phyloP scores from a whole-genome alignment of 768 basidiomycete genomes.

The Lactarius quietus region DNA sequence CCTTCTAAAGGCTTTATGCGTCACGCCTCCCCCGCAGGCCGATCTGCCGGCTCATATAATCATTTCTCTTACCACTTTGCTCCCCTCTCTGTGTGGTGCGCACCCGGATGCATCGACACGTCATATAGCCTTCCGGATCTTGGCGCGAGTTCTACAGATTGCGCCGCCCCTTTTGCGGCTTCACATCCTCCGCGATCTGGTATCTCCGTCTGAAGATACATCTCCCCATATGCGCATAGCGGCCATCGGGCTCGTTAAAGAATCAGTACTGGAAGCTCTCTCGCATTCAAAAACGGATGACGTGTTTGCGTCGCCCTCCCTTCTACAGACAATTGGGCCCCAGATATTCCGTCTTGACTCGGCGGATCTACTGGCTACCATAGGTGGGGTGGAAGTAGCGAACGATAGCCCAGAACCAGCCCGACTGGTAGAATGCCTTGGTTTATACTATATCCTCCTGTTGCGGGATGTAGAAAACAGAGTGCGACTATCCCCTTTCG shows the following conservation, averaged over 20 bases:
- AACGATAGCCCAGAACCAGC: slow-evolving; percentile 56
- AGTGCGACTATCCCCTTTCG: slow-evolving; percentile 36
- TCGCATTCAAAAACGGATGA: slow-evolving; percentile 34
- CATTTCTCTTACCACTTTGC: slow-evolving; percentile 44
- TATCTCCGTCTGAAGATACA: slow-evolving; percentile 40
- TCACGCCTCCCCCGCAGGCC: slow-evolving; percentile 16
- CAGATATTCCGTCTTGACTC: slow-evolving; percentile 57
- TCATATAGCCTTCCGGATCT: slow-evolving; percentile 57
- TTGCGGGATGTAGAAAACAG: slow-evolving; percentile 54
- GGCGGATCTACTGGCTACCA: slow-evolving; percentile 43
- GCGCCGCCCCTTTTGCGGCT: slow-evolving; percentile 48
- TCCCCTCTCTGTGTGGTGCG: slow-evolving; percentile 56
- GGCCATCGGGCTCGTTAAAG: slow-evolving; percentile 64
- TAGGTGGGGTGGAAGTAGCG: slow-evolving; percentile 34
- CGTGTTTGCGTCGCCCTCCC: slow-evolving; percentile 51
- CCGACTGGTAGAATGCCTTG: slow-evolving; percentile 61
- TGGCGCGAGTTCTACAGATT: slow-evolving; percentile 50
- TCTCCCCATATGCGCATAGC: slow-evolving; percentile 68
- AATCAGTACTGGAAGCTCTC: slow-evolving; percentile 54
- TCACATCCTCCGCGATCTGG: slow-evolving; percentile 51
- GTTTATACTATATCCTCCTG: slow-evolving; percentile 64
- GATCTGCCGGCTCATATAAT: slow-evolving; percentile 44
- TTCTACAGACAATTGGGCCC: slow-evolving; percentile 57
- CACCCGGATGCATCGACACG: slow-evolving; percentile 58
- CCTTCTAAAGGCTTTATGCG: slow-evolving; percentile 40